Base-by-base conservation (phyloP, 768 basidiomycete species). In the Phlebiopsis flavidoalba region DNA sequence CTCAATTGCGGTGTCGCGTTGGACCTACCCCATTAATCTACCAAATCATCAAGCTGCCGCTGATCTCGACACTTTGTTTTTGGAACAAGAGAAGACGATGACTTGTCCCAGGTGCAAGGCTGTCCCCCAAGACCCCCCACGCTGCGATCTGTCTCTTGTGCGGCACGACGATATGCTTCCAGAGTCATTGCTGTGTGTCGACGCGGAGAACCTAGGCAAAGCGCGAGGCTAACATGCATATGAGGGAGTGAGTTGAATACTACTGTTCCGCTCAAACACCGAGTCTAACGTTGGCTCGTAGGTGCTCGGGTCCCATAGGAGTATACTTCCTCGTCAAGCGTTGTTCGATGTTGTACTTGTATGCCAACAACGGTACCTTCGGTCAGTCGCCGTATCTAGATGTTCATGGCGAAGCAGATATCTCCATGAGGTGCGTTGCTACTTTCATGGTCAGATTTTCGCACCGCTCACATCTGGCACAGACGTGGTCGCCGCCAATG, bases 201-300 rank as follows among this genome's bases (percentile, higher is more conserved):
- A 94, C 54, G 80, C 85, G 31, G 84, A 86, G 47, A 80, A 77
- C 17, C 77, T 80, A 15, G 75, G 77, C 45, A 77, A 88, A 24
- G 97, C n/a, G 96, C 31, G 96, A 99, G 69, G 98, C 95, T 72
- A 99, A 98, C 71, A 84, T 91, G 80, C 97, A 98, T 70, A 91
- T 89, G 54, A 81, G 94, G 81, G 89, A 92, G 96, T 97, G 69
- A 70, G 94, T 86, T 43, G 40, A 10, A 43, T 7, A 58, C 60
- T 48, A 33, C 54, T 43, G 3, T 43, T 56, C 64, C n/a, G 49
- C 24, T 35, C 26, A 49, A 21, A 45, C 47, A 8, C 8, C 47
- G 14, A 45, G 14, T 33, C 21, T 46, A 21, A 7, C 55, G 26
- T 43, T 24, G 58, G 22, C 14, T 31, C 58, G 56, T 64, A 98